Evolutionary conservation across 805 yeast species (phyloP).

Genomic region (Candida hispaniensis): DNA sequence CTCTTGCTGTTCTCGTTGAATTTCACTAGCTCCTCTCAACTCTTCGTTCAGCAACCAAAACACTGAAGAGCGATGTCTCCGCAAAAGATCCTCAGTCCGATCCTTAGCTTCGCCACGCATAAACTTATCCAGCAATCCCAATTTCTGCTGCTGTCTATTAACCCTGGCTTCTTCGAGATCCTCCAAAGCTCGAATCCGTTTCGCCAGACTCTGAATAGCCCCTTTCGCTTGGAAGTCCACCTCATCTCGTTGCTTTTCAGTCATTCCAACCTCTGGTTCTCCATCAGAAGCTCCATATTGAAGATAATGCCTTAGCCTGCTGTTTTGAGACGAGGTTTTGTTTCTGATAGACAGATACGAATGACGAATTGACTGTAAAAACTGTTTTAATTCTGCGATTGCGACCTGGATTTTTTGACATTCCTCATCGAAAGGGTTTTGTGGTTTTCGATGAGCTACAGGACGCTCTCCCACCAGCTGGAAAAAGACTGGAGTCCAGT

Average conservation of each 20-base stretch:
- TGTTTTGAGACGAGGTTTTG: conserved; percentile 16
- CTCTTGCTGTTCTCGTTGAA: conserved; percentile 30
- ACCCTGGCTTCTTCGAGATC: conserved; percentile 23
- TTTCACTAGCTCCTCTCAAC: conserved; percentile 26
- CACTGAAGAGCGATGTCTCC: conserved; percentile 31
- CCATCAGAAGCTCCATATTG: neutral
- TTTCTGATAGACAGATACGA: conserved; percentile 25
- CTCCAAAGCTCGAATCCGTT: conserved; percentile 25
- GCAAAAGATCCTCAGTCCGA: conserved; percentile 25
- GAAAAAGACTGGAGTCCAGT: conserved; percentile 11
- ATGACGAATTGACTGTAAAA: conserved; percentile 24
- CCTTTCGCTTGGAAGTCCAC: conserved; percentile 32
- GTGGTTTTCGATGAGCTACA: conserved; percentile 1
- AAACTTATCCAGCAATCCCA: conserved; percentile 18
- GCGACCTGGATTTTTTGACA: conserved; percentile 6
- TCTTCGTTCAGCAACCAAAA: conserved; percentile 28
- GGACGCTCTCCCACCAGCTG: conserved; percentile 15
- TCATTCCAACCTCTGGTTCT: conserved; percentile 20
- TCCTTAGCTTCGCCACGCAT: conserved; percentile 23
- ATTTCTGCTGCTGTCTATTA: conserved; percentile 15
- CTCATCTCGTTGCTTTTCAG: conserved; percentile 31
- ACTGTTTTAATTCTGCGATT: conserved; percentile 20
- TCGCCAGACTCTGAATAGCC: conserved; percentile 29
- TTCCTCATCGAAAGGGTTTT: conserved; percentile 11
- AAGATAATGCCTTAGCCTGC: neutral